A percentile compares a stretch with the other conserved stretches of the same genome.
Conservation (phyloP, 2,329 filamentous ascomycete species). For the Epichloe sibirici region DNA sequence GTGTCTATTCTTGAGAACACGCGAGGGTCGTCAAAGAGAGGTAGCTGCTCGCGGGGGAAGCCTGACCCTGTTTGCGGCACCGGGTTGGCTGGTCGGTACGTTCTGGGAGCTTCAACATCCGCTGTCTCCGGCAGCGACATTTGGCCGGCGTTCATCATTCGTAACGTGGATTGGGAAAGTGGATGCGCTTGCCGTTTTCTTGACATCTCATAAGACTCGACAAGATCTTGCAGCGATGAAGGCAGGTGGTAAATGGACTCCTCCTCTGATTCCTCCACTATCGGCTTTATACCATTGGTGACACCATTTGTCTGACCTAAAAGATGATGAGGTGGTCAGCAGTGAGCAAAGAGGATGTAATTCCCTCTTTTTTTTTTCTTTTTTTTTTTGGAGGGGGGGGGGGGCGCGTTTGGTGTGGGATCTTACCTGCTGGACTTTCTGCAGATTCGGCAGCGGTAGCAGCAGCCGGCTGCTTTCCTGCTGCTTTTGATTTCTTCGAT, state of each 20-base stretch:
- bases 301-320: constrained; percentile 36
- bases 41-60: constrained; percentile 85
- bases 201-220: constrained; percentile 80
- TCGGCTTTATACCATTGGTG: constrained; percentile 37
- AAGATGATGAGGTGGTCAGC: not conserved
- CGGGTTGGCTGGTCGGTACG: constrained; percentile 73
- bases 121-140: constrained; percentile 58
- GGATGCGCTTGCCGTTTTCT: constrained; percentile 55
- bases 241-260: constrained; percentile 92
- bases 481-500: constrained; percentile 29
- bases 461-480: constrained; percentile 30
- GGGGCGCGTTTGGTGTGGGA: not conserved
- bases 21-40: constrained; percentile 82
- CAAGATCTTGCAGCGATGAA: constrained; percentile 73
- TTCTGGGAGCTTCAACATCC: constrained; percentile 71
- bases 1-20: constrained; percentile 85
- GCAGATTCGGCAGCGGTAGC: constrained; percentile 24
- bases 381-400: not conserved
- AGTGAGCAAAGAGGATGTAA: not conserved
- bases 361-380: not conserved
- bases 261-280: constrained; percentile 37
- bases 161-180: constrained; percentile 53
- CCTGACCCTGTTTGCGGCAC: constrained; percentile 64
- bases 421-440: constrained; percentile 33
- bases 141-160: constrained; percentile 66